phyloP scores from a whole-genome alignment of 1,139 yeast genomes.

The Taiozyma sp. region DNA sequence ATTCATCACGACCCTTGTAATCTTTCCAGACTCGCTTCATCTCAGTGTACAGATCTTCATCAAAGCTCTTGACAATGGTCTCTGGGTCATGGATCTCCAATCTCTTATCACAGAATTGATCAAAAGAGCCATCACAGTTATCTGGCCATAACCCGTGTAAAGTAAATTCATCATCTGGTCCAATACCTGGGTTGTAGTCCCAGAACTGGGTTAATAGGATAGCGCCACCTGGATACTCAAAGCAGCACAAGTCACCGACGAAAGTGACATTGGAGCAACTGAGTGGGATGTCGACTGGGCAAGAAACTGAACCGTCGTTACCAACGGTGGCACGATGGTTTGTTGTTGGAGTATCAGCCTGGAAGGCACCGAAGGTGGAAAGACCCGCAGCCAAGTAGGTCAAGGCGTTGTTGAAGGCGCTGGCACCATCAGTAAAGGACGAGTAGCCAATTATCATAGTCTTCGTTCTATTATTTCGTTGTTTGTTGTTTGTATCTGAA shows the following conservation, averaged over 20 bases:
- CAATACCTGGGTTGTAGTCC: conserved; percentile 85
- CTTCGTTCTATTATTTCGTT: background rate
- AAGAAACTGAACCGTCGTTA: conserved; percentile 26
- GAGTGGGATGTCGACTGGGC: conserved; percentile 65
- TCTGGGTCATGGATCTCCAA: conserved; percentile 55
- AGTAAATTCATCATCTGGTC: conserved; percentile 75
- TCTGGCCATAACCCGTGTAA: conserved; percentile 88
- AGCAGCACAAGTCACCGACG: conserved; percentile 66
- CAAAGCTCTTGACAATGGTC: conserved; percentile 43
- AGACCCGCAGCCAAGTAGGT: background rate
- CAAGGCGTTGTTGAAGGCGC: background rate
- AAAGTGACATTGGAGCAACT: conserved; percentile 52
- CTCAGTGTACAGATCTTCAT: conserved; percentile 47
- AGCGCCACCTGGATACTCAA: conserved; percentile 85
- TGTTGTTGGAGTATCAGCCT: background rate
- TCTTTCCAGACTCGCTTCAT: conserved; percentile 76
- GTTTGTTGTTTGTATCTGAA: background rate
- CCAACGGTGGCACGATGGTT: background rate
- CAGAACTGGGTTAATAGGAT: conserved; percentile 88
- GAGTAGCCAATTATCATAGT: background rate
- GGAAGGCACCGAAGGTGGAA: background rate
- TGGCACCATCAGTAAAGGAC: background rate
- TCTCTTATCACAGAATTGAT: conserved; percentile 68
- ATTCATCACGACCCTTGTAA: conserved; percentile 67
- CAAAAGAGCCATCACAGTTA: conserved; percentile 69